Conservation (phyloP, 2,329 filamentous ascomycete genomes). For the Alternaria metachromatica region DNA sequence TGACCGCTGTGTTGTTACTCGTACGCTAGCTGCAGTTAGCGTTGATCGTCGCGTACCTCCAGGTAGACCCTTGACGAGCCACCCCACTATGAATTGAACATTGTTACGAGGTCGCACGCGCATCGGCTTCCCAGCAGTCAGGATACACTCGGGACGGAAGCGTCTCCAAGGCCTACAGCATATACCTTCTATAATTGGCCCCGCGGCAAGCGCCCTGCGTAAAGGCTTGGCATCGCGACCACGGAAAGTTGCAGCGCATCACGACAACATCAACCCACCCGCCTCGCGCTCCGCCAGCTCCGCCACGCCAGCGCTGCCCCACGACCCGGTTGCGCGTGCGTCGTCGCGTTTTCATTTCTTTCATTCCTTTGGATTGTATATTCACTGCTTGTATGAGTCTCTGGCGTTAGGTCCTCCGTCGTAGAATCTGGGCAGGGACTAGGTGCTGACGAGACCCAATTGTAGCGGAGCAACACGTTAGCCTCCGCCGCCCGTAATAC, state of each 20-base stretch:
- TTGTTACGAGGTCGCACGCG: background rate
- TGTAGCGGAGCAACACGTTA: slow-evolving; percentile 9
- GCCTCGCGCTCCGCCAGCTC: slow-evolving; percentile 21
- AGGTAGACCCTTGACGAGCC: slow-evolving; percentile 6
- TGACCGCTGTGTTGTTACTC: slow-evolving; percentile 5
- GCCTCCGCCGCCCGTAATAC: slow-evolving; percentile 7
- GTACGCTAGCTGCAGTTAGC: slow-evolving; percentile 10
- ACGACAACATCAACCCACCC: slow-evolving; percentile 21
- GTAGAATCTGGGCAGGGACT: slow-evolving; percentile 19
- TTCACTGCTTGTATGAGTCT: slow-evolving; percentile 46
- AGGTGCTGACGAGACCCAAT: slow-evolving; percentile 17
- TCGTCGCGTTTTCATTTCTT: slow-evolving; percentile 41
- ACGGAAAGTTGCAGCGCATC: slow-evolving; percentile 20
- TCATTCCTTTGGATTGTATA: slow-evolving; percentile 50
- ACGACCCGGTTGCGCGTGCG: slow-evolving; percentile 32
- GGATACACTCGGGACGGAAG: background rate
- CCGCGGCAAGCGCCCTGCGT: slow-evolving; percentile 19
- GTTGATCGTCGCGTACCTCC: slow-evolving; percentile 1
- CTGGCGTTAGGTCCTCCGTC: slow-evolving; percentile 40
- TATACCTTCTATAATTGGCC: slow-evolving; percentile 4
- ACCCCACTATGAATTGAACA: slow-evolving; percentile 8
- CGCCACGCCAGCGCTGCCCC: slow-evolving; percentile 28
- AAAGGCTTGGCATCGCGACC: slow-evolving; percentile 21
- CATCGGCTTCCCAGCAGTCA: background rate
- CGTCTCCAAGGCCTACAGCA: background rate